Evolutionary conservation across 2,329 filamentous ascomycete genomes (phyloP).

Genomic region (Penicillium sp.): DNA sequence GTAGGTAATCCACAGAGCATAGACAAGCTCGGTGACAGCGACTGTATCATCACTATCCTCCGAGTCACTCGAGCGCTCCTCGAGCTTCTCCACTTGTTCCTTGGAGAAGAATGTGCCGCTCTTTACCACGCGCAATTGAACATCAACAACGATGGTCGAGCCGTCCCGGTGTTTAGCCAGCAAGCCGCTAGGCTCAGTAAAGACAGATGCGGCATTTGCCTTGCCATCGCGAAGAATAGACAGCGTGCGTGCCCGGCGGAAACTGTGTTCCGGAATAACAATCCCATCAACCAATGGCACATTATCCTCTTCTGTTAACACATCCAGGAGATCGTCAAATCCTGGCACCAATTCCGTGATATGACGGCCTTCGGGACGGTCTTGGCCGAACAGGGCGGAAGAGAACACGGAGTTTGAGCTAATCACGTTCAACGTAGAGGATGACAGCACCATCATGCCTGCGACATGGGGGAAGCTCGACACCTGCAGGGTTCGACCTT

Average conservation of each 20-base stretch:
- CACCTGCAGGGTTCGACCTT: slow-evolving; percentile 73
- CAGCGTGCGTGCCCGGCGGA: slow-evolving; percentile 83
- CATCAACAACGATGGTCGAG: slow-evolving; percentile 87
- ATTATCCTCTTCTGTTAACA: slow-evolving; percentile 84
- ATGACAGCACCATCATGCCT: slow-evolving; percentile 90
- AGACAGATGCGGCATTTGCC: slow-evolving; percentile 75
- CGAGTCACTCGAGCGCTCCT: slow-evolving; percentile 63
- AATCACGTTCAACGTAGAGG: slow-evolving; percentile 74
- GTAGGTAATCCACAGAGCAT: slow-evolving; percentile 96
- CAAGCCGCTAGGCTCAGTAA: slow-evolving; percentile 81
- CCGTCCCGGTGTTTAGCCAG: slow-evolving; percentile 88
- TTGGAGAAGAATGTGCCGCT: slow-evolving; percentile 71
- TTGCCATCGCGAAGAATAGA: slow-evolving; percentile 82
- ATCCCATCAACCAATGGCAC: slow-evolving; percentile 87
- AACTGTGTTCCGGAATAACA: slow-evolving; percentile 94
- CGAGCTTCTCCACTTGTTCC: slow-evolving; percentile 65
- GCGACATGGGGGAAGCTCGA: slow-evolving; percentile 97
- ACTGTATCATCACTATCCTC: slow-evolving; percentile 46
- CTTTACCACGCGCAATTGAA: slow-evolving; percentile 95
- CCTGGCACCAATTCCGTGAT: slow-evolving; percentile 82
- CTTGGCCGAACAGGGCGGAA: slow-evolving; percentile 85
- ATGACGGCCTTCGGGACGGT: slow-evolving; percentile 76
- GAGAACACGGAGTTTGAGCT: slow-evolving; percentile 96
- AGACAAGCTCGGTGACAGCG: slow-evolving; percentile 77
- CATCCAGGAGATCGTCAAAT: slow-evolving; percentile 80